Percentiles rank a stretch among this genome's conserved stretches.
Conservation (phyloP, 2,329 filamentous ascomycete species). For the Microascus cirrosus region DNA sequence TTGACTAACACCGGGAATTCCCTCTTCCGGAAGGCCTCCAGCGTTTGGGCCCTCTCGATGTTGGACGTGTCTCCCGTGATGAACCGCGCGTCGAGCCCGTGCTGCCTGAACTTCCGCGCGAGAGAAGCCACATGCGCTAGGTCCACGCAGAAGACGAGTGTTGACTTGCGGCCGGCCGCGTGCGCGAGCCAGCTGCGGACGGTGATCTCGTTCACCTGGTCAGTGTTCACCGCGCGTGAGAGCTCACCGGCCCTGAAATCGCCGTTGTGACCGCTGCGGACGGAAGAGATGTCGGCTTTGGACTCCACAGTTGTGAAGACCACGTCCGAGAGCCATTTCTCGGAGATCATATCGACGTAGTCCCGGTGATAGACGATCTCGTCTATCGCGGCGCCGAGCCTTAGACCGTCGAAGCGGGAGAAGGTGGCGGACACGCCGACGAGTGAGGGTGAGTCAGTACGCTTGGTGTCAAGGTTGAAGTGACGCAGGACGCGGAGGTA, state of each 20-base stretch:
- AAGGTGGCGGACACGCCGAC: conserved; percentile 84
- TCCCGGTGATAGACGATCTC: conserved; percentile 91
- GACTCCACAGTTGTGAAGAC: conserved; percentile 87
- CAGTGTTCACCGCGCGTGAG: conserved; percentile 72
- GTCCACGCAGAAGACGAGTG: conserved; percentile 90
- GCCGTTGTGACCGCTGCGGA: conserved; percentile 49
- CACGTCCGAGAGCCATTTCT: conserved; percentile 88
- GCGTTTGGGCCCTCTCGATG: conserved; percentile 52
- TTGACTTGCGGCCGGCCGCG: conserved; percentile 61
- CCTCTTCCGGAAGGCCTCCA: conserved; percentile 65
- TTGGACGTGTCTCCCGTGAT: conserved; percentile 75
- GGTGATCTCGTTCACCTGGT: conserved; percentile 69
- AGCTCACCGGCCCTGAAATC: conserved; percentile 76
- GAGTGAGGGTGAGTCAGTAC: conserved; percentile 43
- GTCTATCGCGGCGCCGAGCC: conserved; percentile 75
- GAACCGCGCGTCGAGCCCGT: conserved; percentile 73
- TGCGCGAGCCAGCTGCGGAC: conserved; percentile 79
- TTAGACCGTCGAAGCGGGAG: conserved; percentile 70
- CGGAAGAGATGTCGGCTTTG: conserved; percentile 64
- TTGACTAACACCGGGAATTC: conserved; percentile 85
- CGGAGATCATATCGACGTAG: conserved; percentile 59
- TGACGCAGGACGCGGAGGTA: conserved; percentile 70
- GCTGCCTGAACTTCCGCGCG: conserved; percentile 61
- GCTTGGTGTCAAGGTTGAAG: conserved; percentile 54
- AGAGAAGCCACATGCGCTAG: conserved; percentile 68